phyloP scores from a whole-genome alignment of 164 flowering plant species.

The Saururus chinensis region DNA sequence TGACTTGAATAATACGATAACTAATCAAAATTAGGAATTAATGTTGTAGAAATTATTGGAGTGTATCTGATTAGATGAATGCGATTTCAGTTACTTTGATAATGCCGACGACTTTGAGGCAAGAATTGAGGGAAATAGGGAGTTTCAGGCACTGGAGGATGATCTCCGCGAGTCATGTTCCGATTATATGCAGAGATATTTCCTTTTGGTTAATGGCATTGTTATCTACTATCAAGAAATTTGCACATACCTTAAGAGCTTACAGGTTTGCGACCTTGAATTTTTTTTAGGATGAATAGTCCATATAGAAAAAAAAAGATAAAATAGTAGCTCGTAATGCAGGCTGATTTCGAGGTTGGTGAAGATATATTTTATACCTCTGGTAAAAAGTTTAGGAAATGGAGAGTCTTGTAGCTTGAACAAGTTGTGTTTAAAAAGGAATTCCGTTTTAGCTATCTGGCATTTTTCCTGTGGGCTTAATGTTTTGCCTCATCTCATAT shows the following conservation, averaged over 20 bases:
- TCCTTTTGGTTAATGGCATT: slow-evolving; percentile 15
- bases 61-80: not conserved
- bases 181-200: slow-evolving; percentile 18
- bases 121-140: slow-evolving; percentile 15
- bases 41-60: too few relatives aligned
- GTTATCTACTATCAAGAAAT: slow-evolving; percentile 14
- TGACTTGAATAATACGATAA: not conserved
- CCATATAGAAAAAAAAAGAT: not conserved
- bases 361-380: too few relatives aligned
- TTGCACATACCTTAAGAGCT: slow-evolving; percentile 9
- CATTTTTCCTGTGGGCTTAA: too few relatives aligned
- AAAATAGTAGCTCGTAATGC: too few relatives aligned
- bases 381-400: too few relatives aligned
- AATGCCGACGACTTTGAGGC: slow-evolving; percentile 16
- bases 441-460: too few relatives aligned
- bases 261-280: slow-evolving; percentile 7
- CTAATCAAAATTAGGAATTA: too few relatives aligned
- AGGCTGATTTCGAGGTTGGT: too few relatives aligned
- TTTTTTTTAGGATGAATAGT: not conserved
- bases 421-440: too few relatives aligned
- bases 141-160: slow-evolving; percentile 17
- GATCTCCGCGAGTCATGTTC: slow-evolving; percentile 23
- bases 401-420: not conserved
- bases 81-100: slow-evolving; percentile 15
- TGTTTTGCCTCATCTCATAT: too few relatives aligned